Conservation (phyloP, 768 basidiomycete species). For the Amanita rubescens region DNA sequence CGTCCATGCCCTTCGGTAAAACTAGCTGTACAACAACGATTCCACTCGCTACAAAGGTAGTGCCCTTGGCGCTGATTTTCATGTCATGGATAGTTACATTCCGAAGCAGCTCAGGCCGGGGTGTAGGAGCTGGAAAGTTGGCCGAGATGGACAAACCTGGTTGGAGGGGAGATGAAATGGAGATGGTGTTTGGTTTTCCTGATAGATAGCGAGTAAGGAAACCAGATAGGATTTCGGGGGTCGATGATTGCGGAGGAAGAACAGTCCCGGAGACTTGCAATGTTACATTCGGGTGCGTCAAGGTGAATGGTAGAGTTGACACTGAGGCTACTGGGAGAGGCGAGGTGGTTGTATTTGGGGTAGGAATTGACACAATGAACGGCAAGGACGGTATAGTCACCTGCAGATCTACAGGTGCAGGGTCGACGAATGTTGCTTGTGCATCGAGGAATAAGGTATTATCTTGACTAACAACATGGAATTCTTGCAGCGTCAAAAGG, state of each 20-base stretch:
- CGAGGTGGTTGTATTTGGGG: conserved; percentile 9
- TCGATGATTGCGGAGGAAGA: conserved; percentile 37
- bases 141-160: conserved; percentile 39
- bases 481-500: conserved; percentile 53
- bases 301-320: conserved; percentile 44
- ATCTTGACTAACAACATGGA: conserved; percentile 31
- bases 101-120: conserved; percentile 57
- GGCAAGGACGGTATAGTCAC: conserved; percentile 52
- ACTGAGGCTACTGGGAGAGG: conserved; percentile 47
- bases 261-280: conserved; percentile 49
- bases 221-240: conserved; percentile 41
- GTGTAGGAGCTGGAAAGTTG: conserved; percentile 58
- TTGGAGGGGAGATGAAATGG: conserved; percentile 49
- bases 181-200: conserved; percentile 45
- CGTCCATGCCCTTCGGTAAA: conserved; percentile 61
- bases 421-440: conserved; percentile 51
- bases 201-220: conserved; percentile 65
- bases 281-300: conserved; percentile 65
- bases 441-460: conserved; percentile 38
- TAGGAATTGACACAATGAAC: conserved; percentile 51
- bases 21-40: conserved; percentile 57
- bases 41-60: conserved; percentile 58
- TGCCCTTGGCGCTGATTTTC: conserved; percentile 50
- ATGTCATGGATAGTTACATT: conserved; percentile 72
- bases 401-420: conserved; percentile 40